Conservation (phyloP, 2,329 filamentous ascomycete genomes). For the Venturia effusa region DNA sequence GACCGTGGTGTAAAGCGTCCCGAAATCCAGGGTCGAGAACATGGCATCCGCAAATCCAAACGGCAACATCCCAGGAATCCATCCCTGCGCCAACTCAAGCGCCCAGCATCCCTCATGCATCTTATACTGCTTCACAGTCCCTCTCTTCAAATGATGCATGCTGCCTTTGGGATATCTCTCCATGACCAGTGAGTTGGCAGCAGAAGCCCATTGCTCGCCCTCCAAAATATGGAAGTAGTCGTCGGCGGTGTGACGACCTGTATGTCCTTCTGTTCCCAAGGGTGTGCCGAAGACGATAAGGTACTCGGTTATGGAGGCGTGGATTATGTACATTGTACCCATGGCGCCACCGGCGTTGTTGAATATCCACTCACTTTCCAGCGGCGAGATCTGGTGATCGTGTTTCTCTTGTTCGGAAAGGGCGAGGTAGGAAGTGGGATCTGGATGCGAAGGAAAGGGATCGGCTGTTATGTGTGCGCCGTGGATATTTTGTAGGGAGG, state of each 20-base stretch:
- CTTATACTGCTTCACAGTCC: slow-evolving; percentile 70
- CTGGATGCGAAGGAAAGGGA: slow-evolving; percentile 12
- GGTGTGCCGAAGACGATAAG: slow-evolving; percentile 80
- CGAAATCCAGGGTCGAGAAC: slow-evolving; percentile 70
- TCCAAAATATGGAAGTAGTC: slow-evolving; percentile 90
- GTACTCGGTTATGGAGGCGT: slow-evolving; percentile 82
- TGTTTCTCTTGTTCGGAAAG: not conserved
- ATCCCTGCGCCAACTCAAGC: slow-evolving; percentile 65
- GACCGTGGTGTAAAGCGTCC: slow-evolving; percentile 73
- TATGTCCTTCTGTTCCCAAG: slow-evolving; percentile 78
- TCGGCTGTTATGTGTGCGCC: slow-evolving; percentile 9
- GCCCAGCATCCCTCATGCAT: slow-evolving; percentile 70
- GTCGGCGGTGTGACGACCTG: slow-evolving; percentile 79
- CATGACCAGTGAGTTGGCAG: slow-evolving; percentile 46
- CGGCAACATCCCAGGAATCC: slow-evolving; percentile 87
- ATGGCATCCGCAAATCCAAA: slow-evolving; percentile 80
- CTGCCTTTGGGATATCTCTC: slow-evolving; percentile 56
- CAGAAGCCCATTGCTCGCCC: slow-evolving; percentile 68
- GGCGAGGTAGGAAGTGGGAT: not conserved
- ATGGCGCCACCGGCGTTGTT: slow-evolving; percentile 89
- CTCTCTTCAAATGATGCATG: slow-evolving; percentile 62
- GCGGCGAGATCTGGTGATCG: slow-evolving; percentile 15
- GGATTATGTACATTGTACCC: slow-evolving; percentile 85
- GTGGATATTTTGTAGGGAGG: slow-evolving; percentile 47
- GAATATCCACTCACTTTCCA: slow-evolving; percentile 73